Evolutionary conservation across 2,329 filamentous ascomycete species (phyloP), one percentile per base, ranked within the genome.

Genomic region (Aspergillus latus): DNA sequence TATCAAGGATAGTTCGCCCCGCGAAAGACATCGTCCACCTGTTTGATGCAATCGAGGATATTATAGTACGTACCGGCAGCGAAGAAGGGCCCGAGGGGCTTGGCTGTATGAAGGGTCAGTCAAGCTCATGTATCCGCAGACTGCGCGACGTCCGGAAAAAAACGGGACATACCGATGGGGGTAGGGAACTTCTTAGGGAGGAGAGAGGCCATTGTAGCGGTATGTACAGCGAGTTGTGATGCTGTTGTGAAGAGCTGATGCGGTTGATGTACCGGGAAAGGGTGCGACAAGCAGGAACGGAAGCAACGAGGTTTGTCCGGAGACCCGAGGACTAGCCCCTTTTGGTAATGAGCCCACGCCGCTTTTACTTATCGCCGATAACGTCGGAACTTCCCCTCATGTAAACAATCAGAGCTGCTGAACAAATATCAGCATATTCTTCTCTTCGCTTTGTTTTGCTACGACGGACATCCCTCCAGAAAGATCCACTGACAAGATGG

Each of bases 61-160:
- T n/a, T 43, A 48, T 45, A 11, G 45, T 51, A 82, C 89, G 74
- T 94, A 96, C 93, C 92, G 76, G 93, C 93, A 78, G 84, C 83
- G 83, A 92, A 94, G 86, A 97, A 97, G 68, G 93, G 93, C 76
- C 85, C 86, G 87, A 95, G 87, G 69, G 93, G 92, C 83, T 85
- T 85, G 81, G 90, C 93, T 97, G 74, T 75, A 72, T 44, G 58
- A 50, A 51, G 56, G 58, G 54, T 64, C 56, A 55, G 69, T 75
- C 60, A 72, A 67, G 57, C 56, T 49, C 11, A 9, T 29, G 26
- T 39, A 13, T 16, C 34, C n/a, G 32, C 54, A 34, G 46, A 43
- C 40, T 26, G 15, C 54, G 43, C 7, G 29, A 21, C 11, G 13
- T 34, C 15, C 16, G n/a, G 34, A 13, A 5, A 13, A 15, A 21